Percentiles rank a stretch among this genome's conserved stretches.
Evolutionary conservation across 805 yeast species (phyloP).

Genomic region (Monosporozyma siamensis): DNA sequence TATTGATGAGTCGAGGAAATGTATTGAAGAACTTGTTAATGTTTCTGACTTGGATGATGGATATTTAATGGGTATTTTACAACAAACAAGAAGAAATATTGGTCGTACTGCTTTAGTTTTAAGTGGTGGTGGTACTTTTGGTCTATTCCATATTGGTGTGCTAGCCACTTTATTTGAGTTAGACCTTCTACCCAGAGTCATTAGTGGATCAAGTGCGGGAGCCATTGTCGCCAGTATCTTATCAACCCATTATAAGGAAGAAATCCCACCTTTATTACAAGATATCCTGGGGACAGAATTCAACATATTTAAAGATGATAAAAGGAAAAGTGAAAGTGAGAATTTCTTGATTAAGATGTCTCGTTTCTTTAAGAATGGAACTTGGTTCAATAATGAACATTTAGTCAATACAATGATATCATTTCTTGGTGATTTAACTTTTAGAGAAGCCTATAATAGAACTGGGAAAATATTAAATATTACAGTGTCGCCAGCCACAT

Average conservation of each 20-base stretch:
- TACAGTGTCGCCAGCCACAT: constrained; percentile 82
- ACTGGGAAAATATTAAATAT: constrained; percentile 85
- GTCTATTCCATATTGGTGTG: constrained; percentile 85
- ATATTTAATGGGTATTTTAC: constrained; percentile 63
- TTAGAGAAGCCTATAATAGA: constrained; percentile 85
- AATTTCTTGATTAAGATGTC: constrained; percentile 42
- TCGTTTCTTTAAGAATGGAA: constrained; percentile 67
- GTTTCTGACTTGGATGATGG: constrained; percentile 47
- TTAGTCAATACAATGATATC: constrained; percentile 62
- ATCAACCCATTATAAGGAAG: constrained; percentile 71
- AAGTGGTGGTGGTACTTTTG: constrained; percentile 92
- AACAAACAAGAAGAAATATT: constrained; percentile 78
- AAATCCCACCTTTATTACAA: constrained; percentile 46
- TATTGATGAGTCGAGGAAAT: constrained; percentile 57
- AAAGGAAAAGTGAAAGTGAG: constrained; percentile 40
- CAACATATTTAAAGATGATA: constrained; percentile 50
- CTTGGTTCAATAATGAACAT: constrained; percentile 72
- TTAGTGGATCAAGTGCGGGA: constrained; percentile 92
- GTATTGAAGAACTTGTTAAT: constrained; percentile 23
- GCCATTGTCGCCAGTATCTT: constrained; percentile 86
- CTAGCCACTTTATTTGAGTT: constrained; percentile 64
- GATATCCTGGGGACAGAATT: constrained; percentile 34
- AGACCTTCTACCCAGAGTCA: constrained; percentile 69
- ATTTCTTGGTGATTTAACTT: constrained; percentile 80
- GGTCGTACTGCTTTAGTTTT: constrained; percentile 89